These are phyloP conservation scores for Rhodotorula glutinis DNA, from an alignment of 1,284 basidiomycete species.

Conservation along the genomic window DNA sequence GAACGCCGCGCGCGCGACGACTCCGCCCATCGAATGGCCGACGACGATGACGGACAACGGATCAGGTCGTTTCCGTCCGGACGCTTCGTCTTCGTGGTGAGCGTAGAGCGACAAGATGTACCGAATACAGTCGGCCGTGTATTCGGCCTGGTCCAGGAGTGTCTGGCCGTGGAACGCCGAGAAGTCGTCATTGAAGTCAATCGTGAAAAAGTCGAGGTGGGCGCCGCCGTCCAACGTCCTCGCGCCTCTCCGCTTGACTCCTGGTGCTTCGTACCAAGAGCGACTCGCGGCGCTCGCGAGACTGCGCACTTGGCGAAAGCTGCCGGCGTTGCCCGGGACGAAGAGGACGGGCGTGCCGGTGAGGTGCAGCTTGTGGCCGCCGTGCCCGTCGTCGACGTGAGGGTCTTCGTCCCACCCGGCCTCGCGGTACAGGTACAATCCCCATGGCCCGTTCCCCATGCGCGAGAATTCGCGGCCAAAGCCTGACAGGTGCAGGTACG, in stretches of 20 bases:
- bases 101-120: conserved; percentile 78
- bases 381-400: background rate
- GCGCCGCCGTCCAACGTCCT: conserved; percentile 5
- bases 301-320: conserved; percentile 87
- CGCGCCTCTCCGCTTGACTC: conserved; percentile 42
- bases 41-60: conserved; percentile 63
- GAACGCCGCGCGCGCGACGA: conserved; percentile 69
- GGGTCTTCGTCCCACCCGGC: conserved; percentile 68
- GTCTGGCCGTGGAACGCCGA: conserved; percentile 93
- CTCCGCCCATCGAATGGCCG: conserved; percentile 98
- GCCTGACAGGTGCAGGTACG: conserved; percentile 64
- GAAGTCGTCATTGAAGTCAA: conserved; percentile 96
- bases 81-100: background rate
- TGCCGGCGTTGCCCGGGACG: conserved; percentile 95
- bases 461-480: conserved; percentile 31
- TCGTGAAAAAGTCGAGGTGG: conserved; percentile 77
- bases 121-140: conserved; percentile 66
- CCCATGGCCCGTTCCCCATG: conserved; percentile 38
- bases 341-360: conserved; percentile 80
- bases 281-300: conserved; percentile 84
- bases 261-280: conserved; percentile 67
- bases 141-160: conserved; percentile 75
- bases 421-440: conserved; percentile 84
- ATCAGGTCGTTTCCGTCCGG: conserved; percentile 28
- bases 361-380: conserved; percentile 48